Evolutionary conservation across 208 protist genomes (phyloP).

Genomic region (Jaenimonas drosophilae): DNA sequence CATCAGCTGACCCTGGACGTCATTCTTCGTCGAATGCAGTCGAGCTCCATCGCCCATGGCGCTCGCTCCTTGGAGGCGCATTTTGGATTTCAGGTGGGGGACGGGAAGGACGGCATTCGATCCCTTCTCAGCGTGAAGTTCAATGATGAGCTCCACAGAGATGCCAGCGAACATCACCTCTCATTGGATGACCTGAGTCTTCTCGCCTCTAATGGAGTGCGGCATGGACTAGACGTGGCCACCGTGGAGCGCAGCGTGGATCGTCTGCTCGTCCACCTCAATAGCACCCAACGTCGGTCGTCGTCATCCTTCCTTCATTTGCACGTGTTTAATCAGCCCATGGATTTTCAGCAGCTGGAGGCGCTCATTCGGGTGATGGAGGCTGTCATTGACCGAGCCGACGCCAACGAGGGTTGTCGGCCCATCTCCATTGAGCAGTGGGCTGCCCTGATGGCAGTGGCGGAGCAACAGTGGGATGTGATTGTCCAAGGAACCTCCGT

Average conservation of each 20-base stretch:
- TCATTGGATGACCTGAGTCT: no score
- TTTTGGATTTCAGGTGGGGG: constrained; percentile 14
- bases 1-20: constrained; percentile 54
- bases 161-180: background rate
- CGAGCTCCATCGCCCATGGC: constrained; percentile 47
- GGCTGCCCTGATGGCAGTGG: constrained; percentile 24
- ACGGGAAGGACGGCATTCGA: background rate
- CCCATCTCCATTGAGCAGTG: constrained; percentile 21
- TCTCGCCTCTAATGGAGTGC: no score
- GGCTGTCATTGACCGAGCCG: constrained; percentile 32
- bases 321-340: no score
- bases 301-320: no score
- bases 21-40: constrained; percentile 71
- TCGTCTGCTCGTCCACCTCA: no score
- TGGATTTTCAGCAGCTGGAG: constrained; percentile 12
- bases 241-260: no score
- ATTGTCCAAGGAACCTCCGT: constrained; percentile 25
- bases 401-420: background rate
- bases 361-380: constrained; percentile 54
- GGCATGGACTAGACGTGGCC: no score
- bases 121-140: no score
- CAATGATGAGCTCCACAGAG: no score
- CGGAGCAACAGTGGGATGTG: constrained; percentile 25
- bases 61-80: constrained; percentile 57
- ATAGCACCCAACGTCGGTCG: no score